Base-by-base conservation (phyloP, 176 grass and related monocot genomes). In the Elaeis guineensis region DNA sequence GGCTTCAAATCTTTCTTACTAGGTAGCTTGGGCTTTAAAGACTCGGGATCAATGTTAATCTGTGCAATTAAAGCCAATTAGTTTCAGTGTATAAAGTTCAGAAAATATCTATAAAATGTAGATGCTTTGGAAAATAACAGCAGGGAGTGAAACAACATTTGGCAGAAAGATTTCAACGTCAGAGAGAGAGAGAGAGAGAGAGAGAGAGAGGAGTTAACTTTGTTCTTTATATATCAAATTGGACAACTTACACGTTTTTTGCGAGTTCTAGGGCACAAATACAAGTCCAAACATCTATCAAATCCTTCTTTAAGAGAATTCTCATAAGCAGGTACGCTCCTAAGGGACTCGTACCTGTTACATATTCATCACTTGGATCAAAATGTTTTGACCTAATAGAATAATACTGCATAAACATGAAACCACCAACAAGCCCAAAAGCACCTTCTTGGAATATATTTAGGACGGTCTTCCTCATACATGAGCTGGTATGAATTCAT, bases 1-100 rank as follows among this genome's bases (percentile, higher is more conserved):
- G 94, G 94, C 63, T 74, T 93, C 53, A 98, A 75, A 75, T 98
- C 94, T 54, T 98, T 98, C 81, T 83, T 91, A 70, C 81, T 98
- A 16, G 94, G 94, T 66, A 98, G 67, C 54, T 93, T 98, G 6
- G 88, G 88, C 64, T 89, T 98, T 55, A 98, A 79, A 62, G 82
- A 89, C 58, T 93, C 94, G 0, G 94, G 94, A 75, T 98, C 82
- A 24, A 98, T 98, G 71, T 98, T 98, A 78, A 98, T 88, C 94
- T 98, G 77, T 28, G 30, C 58, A 72, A 39, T n/a, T 23, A 48
- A 48, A 44, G 35, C 35, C 11, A 44, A 44, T 44, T 44, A 12
- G 35, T 44, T 44, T 35, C 32, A 35, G 32, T 12, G 11, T 44
- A 30, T 1, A 5, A 28, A 54, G 17, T 44, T 39, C 17, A 63